Percentiles rank a stretch among this genome's conserved stretches.
Conservation (phyloP, 1,139 yeast genomes). For the Candida sp. region DNA sequence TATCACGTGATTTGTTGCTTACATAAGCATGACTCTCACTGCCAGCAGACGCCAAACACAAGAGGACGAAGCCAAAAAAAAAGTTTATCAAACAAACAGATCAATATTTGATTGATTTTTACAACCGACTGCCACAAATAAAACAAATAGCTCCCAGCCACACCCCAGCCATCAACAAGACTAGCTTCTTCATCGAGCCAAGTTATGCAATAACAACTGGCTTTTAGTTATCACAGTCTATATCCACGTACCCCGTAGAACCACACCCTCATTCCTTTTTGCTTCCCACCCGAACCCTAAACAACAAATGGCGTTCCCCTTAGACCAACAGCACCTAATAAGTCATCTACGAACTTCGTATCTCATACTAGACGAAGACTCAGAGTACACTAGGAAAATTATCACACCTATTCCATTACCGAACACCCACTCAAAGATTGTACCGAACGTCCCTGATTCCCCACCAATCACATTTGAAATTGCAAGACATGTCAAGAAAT, state of each 20-base stretch:
- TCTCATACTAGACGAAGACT: conserved; percentile 28
- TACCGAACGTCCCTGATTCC: conserved; percentile 22
- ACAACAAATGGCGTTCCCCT: conserved; percentile 38
- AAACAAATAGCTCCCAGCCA: not conserved
- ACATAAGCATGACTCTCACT: too few species aligned
- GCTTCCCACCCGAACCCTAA: not conserved
- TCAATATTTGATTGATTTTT: not conserved
- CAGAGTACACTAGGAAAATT: conserved; percentile 26
- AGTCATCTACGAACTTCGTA: conserved; percentile 37
- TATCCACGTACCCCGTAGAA: not conserved
- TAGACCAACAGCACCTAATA: conserved; percentile 32
- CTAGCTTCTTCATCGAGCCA: not conserved
- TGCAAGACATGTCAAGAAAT: conserved; percentile 24
- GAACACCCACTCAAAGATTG: conserved; percentile 5
- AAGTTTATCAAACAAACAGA: not conserved
- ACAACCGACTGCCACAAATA: not conserved
- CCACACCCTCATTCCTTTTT: not conserved
- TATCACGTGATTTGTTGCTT: too few species aligned
- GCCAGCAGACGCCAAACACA: not conserved
- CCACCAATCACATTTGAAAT: conserved; percentile 41
- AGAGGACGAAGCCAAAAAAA: not conserved
- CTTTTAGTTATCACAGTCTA: not conserved
- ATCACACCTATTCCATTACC: conserved; percentile 21
- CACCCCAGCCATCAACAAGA: not conserved
- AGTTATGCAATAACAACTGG: not conserved